These are phyloP conservation scores for Sarocladium oryzae DNA, from an alignment of 2,329 filamentous ascomycete genomes.

Conservation along the genomic window DNA sequence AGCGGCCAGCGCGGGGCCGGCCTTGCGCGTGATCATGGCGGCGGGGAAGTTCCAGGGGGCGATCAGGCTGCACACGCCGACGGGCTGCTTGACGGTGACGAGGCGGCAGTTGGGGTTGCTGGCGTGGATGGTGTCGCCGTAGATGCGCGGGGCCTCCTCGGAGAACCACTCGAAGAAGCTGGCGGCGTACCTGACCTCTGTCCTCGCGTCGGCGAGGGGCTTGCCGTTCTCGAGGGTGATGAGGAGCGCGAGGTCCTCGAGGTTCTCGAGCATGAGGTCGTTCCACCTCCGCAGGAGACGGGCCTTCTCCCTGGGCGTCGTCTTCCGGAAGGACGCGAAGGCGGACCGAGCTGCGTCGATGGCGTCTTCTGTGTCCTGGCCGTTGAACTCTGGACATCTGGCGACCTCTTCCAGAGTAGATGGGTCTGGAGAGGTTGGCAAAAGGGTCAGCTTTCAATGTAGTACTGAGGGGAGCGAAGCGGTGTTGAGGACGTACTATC, in stretches of 20 bases:
- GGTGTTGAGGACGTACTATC: slow-evolving; percentile 37
- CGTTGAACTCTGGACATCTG: slow-evolving; percentile 66
- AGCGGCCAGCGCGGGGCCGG: slow-evolving; percentile 50
- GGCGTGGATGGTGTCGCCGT: slow-evolving; percentile 40
- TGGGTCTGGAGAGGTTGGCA: slow-evolving; percentile 52
- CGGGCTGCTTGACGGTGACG: slow-evolving; percentile 14
- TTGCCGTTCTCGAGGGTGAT: slow-evolving; percentile 71
- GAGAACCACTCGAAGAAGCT: slow-evolving; percentile 59
- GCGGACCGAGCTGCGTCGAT: slow-evolving; percentile 59
- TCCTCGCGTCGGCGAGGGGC: slow-evolving; percentile 53
- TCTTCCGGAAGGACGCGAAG: slow-evolving; percentile 53
- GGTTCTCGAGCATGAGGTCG: slow-evolving; percentile 59
- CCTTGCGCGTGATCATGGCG: slow-evolving; percentile 22
- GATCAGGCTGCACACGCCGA: slow-evolving; percentile 17
- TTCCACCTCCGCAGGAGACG: slow-evolving; percentile 59
- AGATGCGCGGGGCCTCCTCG: slow-evolving; percentile 53
- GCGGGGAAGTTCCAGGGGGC: slow-evolving; percentile 49
- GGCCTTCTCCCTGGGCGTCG: slow-evolving; percentile 52
- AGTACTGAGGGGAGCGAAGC: not conserved
- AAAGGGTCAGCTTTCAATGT: not conserved
- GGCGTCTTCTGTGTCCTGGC: slow-evolving; percentile 60
- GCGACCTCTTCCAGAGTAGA: slow-evolving; percentile 62
- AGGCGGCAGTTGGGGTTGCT: slow-evolving; percentile 41
- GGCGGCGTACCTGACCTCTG: slow-evolving; percentile 52
- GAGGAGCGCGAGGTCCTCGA: slow-evolving; percentile 58